Evolutionary conservation across 345 rosid genomes (phyloP), one percentile per base, ranked within the genome.

Genomic region (Euphorbia pulcherrima): DNA sequence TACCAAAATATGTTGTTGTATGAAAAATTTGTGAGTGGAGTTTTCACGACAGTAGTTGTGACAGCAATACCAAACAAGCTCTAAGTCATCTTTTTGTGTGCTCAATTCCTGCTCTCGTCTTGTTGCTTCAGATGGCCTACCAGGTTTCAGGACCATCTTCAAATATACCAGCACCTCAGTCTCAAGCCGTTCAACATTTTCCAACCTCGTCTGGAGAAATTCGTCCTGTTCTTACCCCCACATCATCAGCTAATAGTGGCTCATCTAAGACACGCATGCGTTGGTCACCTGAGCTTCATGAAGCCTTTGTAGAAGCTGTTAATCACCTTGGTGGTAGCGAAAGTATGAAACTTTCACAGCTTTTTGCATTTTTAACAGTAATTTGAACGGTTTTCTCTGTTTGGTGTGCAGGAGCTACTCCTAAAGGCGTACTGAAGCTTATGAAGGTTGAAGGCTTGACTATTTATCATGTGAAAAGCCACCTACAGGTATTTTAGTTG

Each of bases 201-300:
- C 82, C 83, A 61, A 73, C 90, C 66, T 74, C 86, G 37, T 82
- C 97, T 24, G 79, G 72, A 53, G 91, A 90, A 54, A 69, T 78
- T 72, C 76, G 59, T 12, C 70, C 85, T 67, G 82, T 74, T 75
- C 79, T 77, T 33, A 84, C 72, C 64, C 77, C 77, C 20, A 65
- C 80, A 62, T 83, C 91, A 30, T 74, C 92, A 33, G 80, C 81
- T 75, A 85, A 81, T 71, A 84, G 65, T 80, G 86, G 83, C 62
- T 77, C 86, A 72, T 77, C 87, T 60, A 92, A 90, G 80, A 78
- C 86, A 69, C 92, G 97, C 60, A 83, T 92, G 98, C 92, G 96
- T 46, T 92, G 98, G 98, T 90, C 97, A 5, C 92, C 87, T 29
- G 96, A 90, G 72, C 90, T 84, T 77, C 98, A 92, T 58, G 97